Percentiles rank a stretch among this genome's conserved stretches.
These are phyloP conservation scores for Mortierella sp. DNA, from an alignment of 371 early-diverging fungal genomes.

Conservation along the genomic window DNA sequence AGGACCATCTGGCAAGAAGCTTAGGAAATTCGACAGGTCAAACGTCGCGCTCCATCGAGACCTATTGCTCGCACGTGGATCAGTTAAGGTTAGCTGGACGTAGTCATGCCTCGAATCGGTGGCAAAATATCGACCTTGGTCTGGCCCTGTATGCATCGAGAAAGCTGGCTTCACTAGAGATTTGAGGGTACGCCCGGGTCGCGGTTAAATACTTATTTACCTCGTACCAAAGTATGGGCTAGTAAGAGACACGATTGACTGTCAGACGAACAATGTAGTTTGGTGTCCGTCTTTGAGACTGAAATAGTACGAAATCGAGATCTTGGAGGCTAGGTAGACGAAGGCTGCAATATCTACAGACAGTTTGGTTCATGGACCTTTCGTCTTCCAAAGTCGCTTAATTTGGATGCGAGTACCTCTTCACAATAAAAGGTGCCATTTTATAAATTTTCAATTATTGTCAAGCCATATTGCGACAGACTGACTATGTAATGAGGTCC, in stretches of 20 bases:
- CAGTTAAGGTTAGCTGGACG: conserved; percentile 6
- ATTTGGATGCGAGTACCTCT: not conserved
- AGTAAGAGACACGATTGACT: not conserved
- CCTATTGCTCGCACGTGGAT: conserved; percentile 6
- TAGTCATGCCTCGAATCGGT: not conserved
- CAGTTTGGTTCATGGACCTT: conserved; percentile 11
- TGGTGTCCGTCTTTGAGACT: conserved; percentile 16
- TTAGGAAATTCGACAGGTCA: not conserved
- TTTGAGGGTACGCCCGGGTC: not conserved
- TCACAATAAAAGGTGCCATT: not conserved
- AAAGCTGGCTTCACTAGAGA: not conserved
- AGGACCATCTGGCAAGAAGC: conserved; percentile 3
- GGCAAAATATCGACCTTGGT: conserved; percentile 12
- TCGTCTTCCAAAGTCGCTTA: not conserved
- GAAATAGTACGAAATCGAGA: conserved; percentile 9
- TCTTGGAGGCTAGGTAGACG: not conserved
- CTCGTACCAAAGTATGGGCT: not conserved
- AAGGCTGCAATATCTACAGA: conserved; percentile 1
- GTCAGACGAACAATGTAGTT: not conserved
- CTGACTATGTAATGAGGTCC: conserved; percentile 30
- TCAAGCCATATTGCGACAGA: too few species aligned
- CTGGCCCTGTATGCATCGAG: conserved; percentile 6
- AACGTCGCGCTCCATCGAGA: conserved; percentile 4
- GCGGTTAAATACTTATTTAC: not conserved
- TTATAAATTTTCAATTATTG: not conserved